A percentile compares a stretch with the other conserved stretches of the same genome.
Conservation (phyloP, 768 basidiomycete species). For the Thelephora ganbajun region DNA sequence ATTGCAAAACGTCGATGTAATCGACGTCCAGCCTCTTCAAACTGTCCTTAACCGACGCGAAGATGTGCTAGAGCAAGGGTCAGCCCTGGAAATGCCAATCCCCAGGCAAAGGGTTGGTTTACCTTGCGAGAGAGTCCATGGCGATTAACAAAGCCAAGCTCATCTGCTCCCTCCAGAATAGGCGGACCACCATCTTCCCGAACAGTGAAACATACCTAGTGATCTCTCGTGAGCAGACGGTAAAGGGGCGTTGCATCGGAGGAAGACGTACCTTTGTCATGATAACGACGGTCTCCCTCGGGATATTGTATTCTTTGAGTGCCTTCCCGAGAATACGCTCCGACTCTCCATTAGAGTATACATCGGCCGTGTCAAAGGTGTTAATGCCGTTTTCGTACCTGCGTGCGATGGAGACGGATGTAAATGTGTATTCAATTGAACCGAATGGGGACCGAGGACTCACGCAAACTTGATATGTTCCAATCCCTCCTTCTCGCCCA, state of each 20-base stretch:
- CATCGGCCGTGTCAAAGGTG: slow-evolving; percentile 24
- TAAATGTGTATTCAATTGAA: neutral
- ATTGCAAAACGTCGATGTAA: slow-evolving; percentile 62
- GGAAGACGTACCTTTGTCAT: slow-evolving; percentile 28
- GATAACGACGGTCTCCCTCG: slow-evolving; percentile 34
- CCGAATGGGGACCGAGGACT: slow-evolving; percentile 4
- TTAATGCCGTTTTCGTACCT: slow-evolving; percentile 28
- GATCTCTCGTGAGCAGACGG: neutral
- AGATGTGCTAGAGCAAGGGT: slow-evolving; percentile 28
- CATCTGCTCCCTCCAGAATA: slow-evolving; percentile 1
- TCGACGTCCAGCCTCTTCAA: slow-evolving; percentile 55
- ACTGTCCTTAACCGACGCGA: slow-evolving; percentile 38
- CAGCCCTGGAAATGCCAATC: neutral
- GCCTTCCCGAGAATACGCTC: slow-evolving; percentile 34
- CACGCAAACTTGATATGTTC: slow-evolving; percentile 29
- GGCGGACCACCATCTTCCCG: neutral
- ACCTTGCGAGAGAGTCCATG: slow-evolving; percentile 23
- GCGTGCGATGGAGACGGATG: neutral
- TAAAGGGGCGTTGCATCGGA: too few relatives aligned
- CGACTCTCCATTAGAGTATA: slow-evolving; percentile 26
- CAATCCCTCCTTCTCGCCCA: slow-evolving; percentile 21
- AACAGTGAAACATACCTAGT: neutral
- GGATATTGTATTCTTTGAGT: slow-evolving; percentile 29
- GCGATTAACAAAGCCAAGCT: slow-evolving; percentile 19
- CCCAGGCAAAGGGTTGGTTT: neutral